Evolutionary conservation across 2,329 filamentous ascomycete genomes (phyloP).

Genomic region (Fulvia fulva): DNA sequence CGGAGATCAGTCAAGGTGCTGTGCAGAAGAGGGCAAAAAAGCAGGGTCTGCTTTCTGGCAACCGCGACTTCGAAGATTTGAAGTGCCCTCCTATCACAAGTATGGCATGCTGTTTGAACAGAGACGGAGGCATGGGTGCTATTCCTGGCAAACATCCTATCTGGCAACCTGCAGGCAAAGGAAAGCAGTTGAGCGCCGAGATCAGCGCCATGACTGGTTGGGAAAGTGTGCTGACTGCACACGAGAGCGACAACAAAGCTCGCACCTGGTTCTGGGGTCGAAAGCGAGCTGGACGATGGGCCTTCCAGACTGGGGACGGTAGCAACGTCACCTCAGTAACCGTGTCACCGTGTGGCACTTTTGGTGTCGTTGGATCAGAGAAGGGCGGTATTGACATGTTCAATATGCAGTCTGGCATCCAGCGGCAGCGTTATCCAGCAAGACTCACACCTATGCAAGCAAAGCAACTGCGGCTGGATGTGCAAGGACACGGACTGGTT

Average conservation of each 20-base stretch:
- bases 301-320: conserved; percentile 79
- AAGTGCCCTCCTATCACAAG: conserved; percentile 91
- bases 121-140: conserved; percentile 89
- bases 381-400: conserved; percentile 87
- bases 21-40: conserved; percentile 88
- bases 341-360: conserved; percentile 88
- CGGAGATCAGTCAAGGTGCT: conserved; percentile 86
- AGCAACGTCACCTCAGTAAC: conserved; percentile 79
- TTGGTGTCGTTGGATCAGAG: conserved; percentile 82
- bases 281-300: conserved; percentile 89
- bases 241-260: conserved; percentile 76
- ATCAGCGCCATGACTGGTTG: conserved; percentile 79
- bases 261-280: conserved; percentile 98
- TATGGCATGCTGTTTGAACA: conserved; percentile 86
- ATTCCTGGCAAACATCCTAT: conserved; percentile 72
- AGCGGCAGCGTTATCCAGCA: conserved; percentile 83
- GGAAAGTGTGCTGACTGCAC: conserved; percentile 95
- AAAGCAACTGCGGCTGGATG: conserved; percentile 64
- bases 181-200: conserved; percentile 65
- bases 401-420: conserved; percentile 89
- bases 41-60: conserved; percentile 59
- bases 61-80: conserved; percentile 54
- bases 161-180: conserved; percentile 68
- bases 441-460: conserved; percentile 73
- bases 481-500: conserved; percentile 33